phyloP scores from a whole-genome alignment of 2,329 filamentous ascomycete genomes.

The Fusarium miscanthi region DNA sequence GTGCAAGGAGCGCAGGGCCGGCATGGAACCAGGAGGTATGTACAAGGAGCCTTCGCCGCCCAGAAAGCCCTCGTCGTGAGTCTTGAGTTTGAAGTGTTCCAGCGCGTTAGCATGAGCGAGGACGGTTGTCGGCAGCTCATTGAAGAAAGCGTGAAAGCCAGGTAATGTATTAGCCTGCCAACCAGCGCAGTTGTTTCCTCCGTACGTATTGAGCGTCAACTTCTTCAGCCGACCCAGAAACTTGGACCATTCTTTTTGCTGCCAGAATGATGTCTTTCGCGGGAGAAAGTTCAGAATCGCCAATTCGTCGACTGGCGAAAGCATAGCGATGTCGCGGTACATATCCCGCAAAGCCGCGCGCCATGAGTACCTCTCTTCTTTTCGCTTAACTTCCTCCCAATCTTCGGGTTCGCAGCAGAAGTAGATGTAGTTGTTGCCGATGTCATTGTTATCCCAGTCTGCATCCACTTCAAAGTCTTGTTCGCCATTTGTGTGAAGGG shows the following conservation, averaged over 20 bases:
- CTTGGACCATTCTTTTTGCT: background rate
- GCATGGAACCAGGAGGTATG: background rate
- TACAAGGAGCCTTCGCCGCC: background rate
- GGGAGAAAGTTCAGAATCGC: constrained; percentile 7
- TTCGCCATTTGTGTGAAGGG: background rate
- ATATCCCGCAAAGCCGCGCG: constrained; percentile 1
- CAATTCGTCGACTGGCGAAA: background rate
- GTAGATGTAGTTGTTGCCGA: background rate
- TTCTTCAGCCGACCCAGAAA: constrained; percentile 2
- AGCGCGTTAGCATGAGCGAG: background rate
- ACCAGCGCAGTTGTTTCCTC: background rate
- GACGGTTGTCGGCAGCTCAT: background rate
- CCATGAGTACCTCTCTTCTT: background rate
- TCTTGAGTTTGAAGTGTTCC: background rate
- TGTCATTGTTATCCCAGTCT: constrained; percentile 9
- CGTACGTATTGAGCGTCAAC: constrained; percentile 10
- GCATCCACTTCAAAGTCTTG: background rate
- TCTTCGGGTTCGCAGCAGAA: constrained; percentile 3
- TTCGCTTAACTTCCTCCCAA: background rate
- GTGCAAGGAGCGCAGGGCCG: background rate
- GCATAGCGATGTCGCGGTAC: background rate
- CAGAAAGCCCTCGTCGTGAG: background rate
- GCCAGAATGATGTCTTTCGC: background rate
- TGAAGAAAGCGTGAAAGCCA: constrained; percentile 15
- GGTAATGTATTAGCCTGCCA: background rate